Conservation (phyloP, 352 stramenopile species). For the Phytophthora meadii region DNA sequence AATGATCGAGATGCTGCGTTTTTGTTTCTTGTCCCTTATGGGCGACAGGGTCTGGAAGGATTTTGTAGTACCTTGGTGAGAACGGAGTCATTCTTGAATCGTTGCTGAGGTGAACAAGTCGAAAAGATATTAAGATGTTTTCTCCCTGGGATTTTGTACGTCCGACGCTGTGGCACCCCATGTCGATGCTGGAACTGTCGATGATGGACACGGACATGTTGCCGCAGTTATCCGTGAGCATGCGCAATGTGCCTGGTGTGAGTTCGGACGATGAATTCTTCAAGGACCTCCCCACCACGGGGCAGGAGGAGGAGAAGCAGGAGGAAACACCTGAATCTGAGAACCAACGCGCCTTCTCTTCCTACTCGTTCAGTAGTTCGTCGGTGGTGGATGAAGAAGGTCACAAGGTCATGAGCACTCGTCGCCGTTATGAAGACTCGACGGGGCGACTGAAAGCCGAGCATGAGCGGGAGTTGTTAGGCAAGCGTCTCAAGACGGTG, state of each 20-base stretch:
- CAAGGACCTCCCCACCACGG: constrained; percentile 61
- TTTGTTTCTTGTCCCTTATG: constrained; percentile 1
- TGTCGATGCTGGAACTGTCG: constrained; percentile 83
- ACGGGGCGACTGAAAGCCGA: constrained; percentile 80
- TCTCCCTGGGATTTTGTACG: constrained; percentile 83
- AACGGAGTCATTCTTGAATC: constrained; percentile 35
- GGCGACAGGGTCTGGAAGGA: constrained; percentile 7
- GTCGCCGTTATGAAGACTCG: constrained; percentile 87
- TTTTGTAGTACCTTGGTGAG: background rate
- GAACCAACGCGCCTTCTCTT: constrained; percentile 63
- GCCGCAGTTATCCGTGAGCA: constrained; percentile 47
- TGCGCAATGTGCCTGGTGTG: constrained; percentile 44
- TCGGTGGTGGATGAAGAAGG: constrained; percentile 77
- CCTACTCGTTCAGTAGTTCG: constrained; percentile 82
- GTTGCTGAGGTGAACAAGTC: constrained; percentile 22
- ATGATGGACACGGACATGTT: constrained; percentile 77
- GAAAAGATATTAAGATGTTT: constrained; percentile 44
- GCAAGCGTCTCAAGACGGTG: constrained; percentile 71
- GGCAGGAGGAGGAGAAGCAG: constrained; percentile 44
- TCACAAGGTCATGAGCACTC: constrained; percentile 65
- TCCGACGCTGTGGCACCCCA: constrained; percentile 79
- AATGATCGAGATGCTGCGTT: constrained; percentile 4
- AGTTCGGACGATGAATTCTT: constrained; percentile 85
- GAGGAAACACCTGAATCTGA: constrained; percentile 37
- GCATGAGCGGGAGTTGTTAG: constrained; percentile 78